phyloP scores from a whole-genome alignment of 2,329 filamentous ascomycete species.

The Fusarium pseudograminearum region DNA sequence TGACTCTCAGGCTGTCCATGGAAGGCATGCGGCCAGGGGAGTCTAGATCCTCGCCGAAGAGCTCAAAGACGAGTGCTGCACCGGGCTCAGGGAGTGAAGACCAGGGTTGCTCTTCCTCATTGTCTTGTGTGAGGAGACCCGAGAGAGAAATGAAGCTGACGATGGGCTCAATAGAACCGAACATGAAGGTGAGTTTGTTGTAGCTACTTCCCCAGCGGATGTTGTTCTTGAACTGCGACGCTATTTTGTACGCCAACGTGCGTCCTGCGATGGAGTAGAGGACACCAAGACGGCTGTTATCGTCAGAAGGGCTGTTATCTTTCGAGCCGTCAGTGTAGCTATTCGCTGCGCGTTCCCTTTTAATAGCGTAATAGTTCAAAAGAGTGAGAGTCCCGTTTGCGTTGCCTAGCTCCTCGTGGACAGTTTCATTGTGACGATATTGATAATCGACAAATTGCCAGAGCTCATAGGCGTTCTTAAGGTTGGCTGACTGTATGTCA shows the following conservation, averaged over 20 bases:
- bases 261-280: conserved; percentile 65
- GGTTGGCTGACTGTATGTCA: conserved; percentile 52
- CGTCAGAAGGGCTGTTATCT: conserved; percentile 51
- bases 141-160: conserved; percentile 66
- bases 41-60: conserved; percentile 53
- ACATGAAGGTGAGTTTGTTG: conserved; percentile 64
- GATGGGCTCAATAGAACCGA: conserved; percentile 67
- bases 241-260: conserved; percentile 61
- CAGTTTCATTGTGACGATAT: conserved; percentile 63
- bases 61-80: conserved; percentile 80
- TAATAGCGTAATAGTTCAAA: conserved; percentile 73
- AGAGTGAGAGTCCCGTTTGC: conserved; percentile 52
- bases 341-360: conserved; percentile 70
- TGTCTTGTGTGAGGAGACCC: conserved; percentile 61
- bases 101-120: conserved; percentile 59
- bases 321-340: conserved; percentile 65
- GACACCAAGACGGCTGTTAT: conserved; percentile 51
- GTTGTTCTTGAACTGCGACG: conserved; percentile 57
- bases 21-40: conserved; percentile 45
- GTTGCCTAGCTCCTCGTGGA: conserved; percentile 54
- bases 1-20: conserved; percentile 60
- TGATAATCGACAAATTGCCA: conserved; percentile 69
- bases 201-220: conserved; percentile 54
- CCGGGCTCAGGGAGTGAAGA: conserved; percentile 73
- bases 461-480: conserved; percentile 63